phyloP scores from a whole-genome alignment of 1,139 yeast species.

The Schizosaccharomyces versatilis region DNA sequence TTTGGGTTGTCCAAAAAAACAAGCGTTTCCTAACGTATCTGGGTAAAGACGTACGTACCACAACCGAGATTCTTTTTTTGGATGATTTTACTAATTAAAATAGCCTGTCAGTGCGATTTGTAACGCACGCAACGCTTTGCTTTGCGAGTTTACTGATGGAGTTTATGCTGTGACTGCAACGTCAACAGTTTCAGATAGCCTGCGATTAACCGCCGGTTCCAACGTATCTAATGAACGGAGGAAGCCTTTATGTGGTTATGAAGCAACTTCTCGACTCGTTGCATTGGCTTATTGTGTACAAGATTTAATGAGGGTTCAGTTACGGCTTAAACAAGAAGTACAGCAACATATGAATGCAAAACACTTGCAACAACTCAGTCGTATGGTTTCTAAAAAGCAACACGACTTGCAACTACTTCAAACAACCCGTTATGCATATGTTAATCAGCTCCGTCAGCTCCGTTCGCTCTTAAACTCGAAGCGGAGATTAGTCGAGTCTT shows the following conservation, averaged over 20 bases:
- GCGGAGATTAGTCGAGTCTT: no score
- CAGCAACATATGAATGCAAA: neutral
- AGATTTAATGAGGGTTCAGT: neutral
- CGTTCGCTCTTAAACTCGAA: no score
- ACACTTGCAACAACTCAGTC: neutral
- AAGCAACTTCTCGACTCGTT: neutral
- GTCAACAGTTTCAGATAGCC: neutral
- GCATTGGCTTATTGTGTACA: neutral
- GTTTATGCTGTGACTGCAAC: neutral
- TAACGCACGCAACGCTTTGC: neutral
- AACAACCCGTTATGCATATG: no score
- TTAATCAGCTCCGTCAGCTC: no score
- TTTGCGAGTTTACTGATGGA: neutral
- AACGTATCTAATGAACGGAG: neutral
- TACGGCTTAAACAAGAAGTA: neutral
- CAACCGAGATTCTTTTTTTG: neutral
- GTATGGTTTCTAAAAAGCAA: neutral
- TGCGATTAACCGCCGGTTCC: neutral
- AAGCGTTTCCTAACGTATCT: neutral
- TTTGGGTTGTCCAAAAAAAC: neutral
- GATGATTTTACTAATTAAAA: neutral
- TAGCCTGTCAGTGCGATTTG: neutral
- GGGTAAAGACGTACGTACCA: neutral
- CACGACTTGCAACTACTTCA: no score
- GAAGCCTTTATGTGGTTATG: neutral